Base-by-base conservation (phyloP, 2,329 filamentous ascomycete genomes). In the Keithomyces neogunnii region DNA sequence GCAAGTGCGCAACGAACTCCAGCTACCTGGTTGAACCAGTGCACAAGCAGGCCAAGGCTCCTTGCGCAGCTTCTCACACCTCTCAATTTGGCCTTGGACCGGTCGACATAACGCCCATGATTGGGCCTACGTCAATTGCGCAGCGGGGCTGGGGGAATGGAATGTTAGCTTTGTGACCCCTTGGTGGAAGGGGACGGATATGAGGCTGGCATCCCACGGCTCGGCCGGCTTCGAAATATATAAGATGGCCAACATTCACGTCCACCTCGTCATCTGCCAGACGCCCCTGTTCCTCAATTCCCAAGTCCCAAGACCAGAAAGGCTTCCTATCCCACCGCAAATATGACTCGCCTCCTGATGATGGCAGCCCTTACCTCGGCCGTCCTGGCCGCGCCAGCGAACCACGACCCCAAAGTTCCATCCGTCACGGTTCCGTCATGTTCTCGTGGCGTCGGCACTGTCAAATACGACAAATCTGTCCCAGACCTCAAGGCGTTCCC, bases 401-500 rank as follows among this genome's bases (percentile, higher is more conserved):
- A 47, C 33, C 39, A 33, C 45, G 45, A 47, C 35, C 45, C 33
- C 45, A 39, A 47, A 39, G 55, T 61, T 8, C 64, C 64, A 5
- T 56, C 57, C 32, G 56, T 74, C 28, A 50, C 64, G 3, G 71
- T 73, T 1, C 71, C 73, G 8, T 60, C 62, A 13, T 75, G 72
- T 53, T 66, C 69, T 9, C 53, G 55, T 10, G 40, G 40, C 40
- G 60, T 58, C 31, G 67, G 60, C 40, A 71, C 61, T n/a, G 59
- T 73, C 52, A 57, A 60, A 39, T 75, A 66, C 62, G 58, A 63
- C 60, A 69, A 66, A 51, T 68, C 71, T 0, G 70, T 76, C 30
- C 74, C 74, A 1, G 66, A 71, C 46, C 53, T 60, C 52, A 56
- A 56, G 30, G 54, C 60, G 19, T 77, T 77, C 52, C 72, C 73